phyloP scores from a whole-genome alignment of 768 basidiomycete species.

The Kwoniella sp. region DNA sequence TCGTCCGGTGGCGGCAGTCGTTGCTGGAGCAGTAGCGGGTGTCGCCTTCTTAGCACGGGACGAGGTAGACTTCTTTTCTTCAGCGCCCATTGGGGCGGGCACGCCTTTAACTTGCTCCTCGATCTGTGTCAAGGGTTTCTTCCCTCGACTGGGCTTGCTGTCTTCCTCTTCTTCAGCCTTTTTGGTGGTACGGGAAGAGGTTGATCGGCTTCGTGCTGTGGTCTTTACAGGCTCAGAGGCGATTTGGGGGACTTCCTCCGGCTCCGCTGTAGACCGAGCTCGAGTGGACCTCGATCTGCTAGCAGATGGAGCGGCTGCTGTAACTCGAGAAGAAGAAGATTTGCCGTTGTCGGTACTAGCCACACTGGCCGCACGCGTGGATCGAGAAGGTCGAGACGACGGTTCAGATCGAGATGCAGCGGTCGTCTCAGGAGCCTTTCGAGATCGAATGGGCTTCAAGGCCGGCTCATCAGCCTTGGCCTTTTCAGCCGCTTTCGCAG shows the following conservation, averaged over 20 bases:
- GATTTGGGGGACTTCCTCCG: conserved; percentile 8
- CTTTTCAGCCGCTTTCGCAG: neutral
- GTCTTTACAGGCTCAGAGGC: neutral
- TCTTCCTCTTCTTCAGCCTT: conserved; percentile 1
- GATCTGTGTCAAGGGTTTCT: conserved; percentile 17
- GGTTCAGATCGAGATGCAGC: conserved; percentile 1
- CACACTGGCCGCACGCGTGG: neutral
- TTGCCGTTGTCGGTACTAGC: neutral
- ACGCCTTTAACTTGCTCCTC: conserved; percentile 9
- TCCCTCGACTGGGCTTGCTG: conserved; percentile 9
- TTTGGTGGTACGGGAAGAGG: conserved; percentile 8
- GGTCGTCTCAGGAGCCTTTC: neutral
- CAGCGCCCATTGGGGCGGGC: neutral
- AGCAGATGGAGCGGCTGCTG: neutral
- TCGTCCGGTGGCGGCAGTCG: neutral
- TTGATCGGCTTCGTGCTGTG: conserved; percentile 5
- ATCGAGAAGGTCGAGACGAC: neutral
- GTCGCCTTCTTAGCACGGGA: conserved; percentile 10
- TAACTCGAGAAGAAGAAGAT: neutral
- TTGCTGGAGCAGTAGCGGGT: neutral
- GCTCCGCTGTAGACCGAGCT: conserved; percentile 17
- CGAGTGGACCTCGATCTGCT: conserved; percentile 14
- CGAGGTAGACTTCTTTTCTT: neutral
- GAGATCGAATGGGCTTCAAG: conserved; percentile 5
- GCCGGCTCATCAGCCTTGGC: conserved; percentile 1